Conservation (phyloP, 352 stramenopile species). For the Aphanomyces euteiches region DNA sequence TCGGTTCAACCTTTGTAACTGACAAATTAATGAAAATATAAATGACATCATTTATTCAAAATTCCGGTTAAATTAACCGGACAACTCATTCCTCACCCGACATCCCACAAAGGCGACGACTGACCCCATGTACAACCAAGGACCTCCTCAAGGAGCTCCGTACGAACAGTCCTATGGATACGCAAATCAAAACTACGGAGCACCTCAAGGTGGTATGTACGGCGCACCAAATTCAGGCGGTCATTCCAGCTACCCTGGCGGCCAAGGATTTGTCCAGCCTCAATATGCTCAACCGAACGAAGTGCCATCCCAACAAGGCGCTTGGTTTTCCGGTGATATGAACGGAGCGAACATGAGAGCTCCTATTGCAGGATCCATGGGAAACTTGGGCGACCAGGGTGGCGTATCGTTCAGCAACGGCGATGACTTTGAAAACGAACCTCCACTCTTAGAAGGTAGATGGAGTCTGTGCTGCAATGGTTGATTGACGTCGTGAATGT, state of each 20-base stretch:
- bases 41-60: no score
- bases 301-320: neutral
- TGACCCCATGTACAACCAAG: slow-evolving; percentile 17
- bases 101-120: no score
- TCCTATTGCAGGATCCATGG: slow-evolving; percentile 17
- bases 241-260: neutral
- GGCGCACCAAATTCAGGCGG: neutral
- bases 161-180: slow-evolving; percentile 3
- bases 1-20: no score
- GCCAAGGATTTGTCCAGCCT: neutral
- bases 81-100: no score
- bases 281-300: neutral
- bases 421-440: slow-evolving; percentile 94
- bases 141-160: neutral
- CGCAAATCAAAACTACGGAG: slow-evolving; percentile 6
- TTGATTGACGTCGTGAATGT: neutral
- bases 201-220: neutral
- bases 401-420: slow-evolving; percentile 35
- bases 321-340: slow-evolving; percentile 4
- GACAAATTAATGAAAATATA: no score
- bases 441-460: slow-evolving; percentile 91
- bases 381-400: slow-evolving; percentile 13
- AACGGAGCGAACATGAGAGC: neutral
- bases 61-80: no score
- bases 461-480: neutral